Conservation (phyloP, 306 rosid species). For the Prunus mume region DNA sequence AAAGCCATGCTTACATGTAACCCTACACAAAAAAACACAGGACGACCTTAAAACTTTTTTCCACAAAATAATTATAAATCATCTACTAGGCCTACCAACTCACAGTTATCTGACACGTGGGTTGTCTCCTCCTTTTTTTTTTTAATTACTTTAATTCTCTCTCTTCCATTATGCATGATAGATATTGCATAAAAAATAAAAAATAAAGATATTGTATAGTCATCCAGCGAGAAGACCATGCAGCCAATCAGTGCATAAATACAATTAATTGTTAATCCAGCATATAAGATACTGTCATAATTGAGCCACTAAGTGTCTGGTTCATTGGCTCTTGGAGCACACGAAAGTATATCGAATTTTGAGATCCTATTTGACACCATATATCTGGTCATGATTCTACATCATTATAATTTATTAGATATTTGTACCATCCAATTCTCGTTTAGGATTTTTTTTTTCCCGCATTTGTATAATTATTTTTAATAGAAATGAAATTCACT, state of each 20-base stretch:
- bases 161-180: neutral
- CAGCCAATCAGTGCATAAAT: too few relatives aligned
- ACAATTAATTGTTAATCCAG: too few relatives aligned
- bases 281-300: neutral
- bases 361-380: neutral
- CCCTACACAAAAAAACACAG: neutral
- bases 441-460: too few relatives aligned
- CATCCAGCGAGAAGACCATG: neutral
- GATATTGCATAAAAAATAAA: neutral
- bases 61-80: neutral
- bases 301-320: neutral
- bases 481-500: too few relatives aligned
- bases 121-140: neutral
- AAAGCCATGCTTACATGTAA: too few relatives aligned
- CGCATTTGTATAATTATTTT: too few relatives aligned
- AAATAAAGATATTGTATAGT: neutral
- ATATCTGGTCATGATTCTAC: neutral
- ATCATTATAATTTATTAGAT: too few relatives aligned
- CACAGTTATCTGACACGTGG: neutral
- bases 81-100: neutral
- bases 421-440: too few relatives aligned
- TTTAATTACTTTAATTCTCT: neutral
- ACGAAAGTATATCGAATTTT: slow-evolving; percentile 15
- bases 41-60: neutral
- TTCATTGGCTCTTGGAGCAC: slow-evolving; percentile 22